phyloP scores from a whole-genome alignment of 768 basidiomycete genomes.

The Lentinula detonsa region DNA sequence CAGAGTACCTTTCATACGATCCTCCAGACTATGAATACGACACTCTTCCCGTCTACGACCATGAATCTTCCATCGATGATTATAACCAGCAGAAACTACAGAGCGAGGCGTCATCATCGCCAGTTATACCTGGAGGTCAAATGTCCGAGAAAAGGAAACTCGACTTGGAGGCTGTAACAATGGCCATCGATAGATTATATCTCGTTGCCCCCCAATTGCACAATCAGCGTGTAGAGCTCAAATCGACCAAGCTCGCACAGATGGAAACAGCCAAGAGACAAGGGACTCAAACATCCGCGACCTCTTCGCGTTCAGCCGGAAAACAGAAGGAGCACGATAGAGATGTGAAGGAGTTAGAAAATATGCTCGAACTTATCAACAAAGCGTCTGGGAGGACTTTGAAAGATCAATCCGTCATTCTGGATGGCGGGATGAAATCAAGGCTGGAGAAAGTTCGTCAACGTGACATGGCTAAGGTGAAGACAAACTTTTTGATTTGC shows the following conservation, averaged over 20 bases:
- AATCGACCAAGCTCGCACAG: slow-evolving; percentile 60
- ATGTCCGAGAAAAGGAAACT: slow-evolving; percentile 74
- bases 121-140: slow-evolving; percentile 18
- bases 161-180: slow-evolving; percentile 80
- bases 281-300: slow-evolving; percentile 19
- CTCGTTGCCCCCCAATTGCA: slow-evolving; percentile 81
- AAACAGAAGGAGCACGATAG: slow-evolving; percentile 43
- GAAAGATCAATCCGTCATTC: slow-evolving; percentile 61
- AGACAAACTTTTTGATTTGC: slow-evolving; percentile 9
- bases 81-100: slow-evolving; percentile 19
- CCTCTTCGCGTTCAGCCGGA: slow-evolving; percentile 14
- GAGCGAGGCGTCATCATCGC: slow-evolving; percentile 18
- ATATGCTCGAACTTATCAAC: slow-evolving; percentile 64
- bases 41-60: slow-evolving; percentile 53
- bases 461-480: slow-evolving; percentile 61
- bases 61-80: slow-evolving; percentile 29
- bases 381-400: slow-evolving; percentile 66
- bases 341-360: slow-evolving; percentile 53
- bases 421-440: slow-evolving; percentile 56
- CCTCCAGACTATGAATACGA: slow-evolving; percentile 29
- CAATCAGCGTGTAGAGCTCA: slow-evolving; percentile 91
- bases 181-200: slow-evolving; percentile 88
- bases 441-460: slow-evolving; percentile 48
- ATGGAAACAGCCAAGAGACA: slow-evolving; percentile 63
- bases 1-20: slow-evolving; percentile 42